A percentile compares a stretch with the other conserved stretches of the same genome.
phyloP scores from a whole-genome alignment of 2,329 filamentous ascomycete species.

The Onygenales sp. region DNA sequence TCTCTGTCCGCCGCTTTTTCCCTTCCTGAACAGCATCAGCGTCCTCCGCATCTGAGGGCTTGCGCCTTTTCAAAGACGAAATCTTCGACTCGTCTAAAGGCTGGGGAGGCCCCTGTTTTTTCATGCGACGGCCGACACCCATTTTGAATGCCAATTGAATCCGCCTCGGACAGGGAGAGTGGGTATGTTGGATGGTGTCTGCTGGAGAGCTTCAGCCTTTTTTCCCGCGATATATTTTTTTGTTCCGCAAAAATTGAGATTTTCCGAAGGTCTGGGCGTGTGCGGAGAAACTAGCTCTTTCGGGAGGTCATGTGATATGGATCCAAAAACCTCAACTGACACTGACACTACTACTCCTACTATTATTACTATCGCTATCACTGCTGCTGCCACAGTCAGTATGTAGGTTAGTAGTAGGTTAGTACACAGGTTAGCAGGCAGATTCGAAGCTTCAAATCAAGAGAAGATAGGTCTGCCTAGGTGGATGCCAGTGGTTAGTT shows the following conservation, averaged over 20 bases:
- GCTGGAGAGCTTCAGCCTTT: too few relatives aligned
- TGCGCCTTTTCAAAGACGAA: conserved; percentile 63
- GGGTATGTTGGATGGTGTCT: background rate
- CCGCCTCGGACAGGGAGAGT: conserved; percentile 1
- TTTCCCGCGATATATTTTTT: background rate
- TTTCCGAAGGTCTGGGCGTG: background rate
- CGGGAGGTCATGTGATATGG: too few relatives aligned
- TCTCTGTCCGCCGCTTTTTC: conserved; percentile 11
- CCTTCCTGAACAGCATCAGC: conserved; percentile 2
- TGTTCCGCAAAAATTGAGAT: background rate
- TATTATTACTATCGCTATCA: too few relatives aligned
- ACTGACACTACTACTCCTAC: too few relatives aligned
- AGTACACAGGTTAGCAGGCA: too few relatives aligned
- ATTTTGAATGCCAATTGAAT: conserved; percentile 43
- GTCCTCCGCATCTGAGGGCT: conserved; percentile 60
- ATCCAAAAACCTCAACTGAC: too few relatives aligned
- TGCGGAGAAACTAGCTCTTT: too few relatives aligned
- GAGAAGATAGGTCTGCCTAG: too few relatives aligned
- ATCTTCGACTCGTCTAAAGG: conserved; percentile 64
- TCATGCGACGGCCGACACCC: conserved; percentile 86
- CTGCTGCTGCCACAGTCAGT: too few relatives aligned
- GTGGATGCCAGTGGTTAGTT: too few relatives aligned
- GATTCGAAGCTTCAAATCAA: too few relatives aligned
- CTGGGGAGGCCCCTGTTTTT: conserved; percentile 84
- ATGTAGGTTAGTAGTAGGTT: too few relatives aligned